Evolutionary conservation across 768 basidiomycete genomes (phyloP).

Genomic region (Suillus variegatus): DNA sequence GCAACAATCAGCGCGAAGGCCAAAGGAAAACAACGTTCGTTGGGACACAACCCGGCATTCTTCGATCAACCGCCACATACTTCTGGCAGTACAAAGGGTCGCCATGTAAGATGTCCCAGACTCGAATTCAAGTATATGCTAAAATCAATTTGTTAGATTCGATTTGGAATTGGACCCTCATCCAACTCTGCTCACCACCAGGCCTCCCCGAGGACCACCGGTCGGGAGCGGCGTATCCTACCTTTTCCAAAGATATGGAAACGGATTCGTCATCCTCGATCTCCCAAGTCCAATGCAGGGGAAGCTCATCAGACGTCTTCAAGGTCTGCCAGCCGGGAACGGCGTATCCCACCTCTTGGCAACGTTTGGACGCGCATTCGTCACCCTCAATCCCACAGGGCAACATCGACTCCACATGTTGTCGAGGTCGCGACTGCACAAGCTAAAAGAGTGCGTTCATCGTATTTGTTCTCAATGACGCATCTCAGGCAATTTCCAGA

Average conservation of each 20-base stretch:
- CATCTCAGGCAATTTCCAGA: neutral
- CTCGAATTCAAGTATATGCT: neutral
- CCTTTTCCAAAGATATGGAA: neutral
- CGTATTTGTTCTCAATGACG: too few relatives aligned
- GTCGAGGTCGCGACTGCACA: neutral
- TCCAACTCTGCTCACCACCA: neutral
- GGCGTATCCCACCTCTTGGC: neutral
- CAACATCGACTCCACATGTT: neutral
- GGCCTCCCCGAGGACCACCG: neutral
- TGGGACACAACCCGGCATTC: neutral
- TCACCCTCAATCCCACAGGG: neutral
- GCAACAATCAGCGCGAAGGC: neutral
- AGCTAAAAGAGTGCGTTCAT: neutral
- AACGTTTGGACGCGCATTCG: neutral
- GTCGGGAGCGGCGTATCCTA: neutral
- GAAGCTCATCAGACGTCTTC: neutral
- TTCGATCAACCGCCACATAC: neutral
- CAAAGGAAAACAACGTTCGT: neutral
- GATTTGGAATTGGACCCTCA: neutral
- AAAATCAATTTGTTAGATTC: neutral
- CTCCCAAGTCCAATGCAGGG: neutral
- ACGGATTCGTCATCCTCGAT: neutral
- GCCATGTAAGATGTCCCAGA: neutral
- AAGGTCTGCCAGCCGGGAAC: neutral
- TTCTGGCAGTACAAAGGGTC: too few relatives aligned